These are phyloP conservation scores for Cordyceps tenuipes DNA, from an alignment of 2,329 filamentous ascomycete species.

Conservation along the genomic window DNA sequence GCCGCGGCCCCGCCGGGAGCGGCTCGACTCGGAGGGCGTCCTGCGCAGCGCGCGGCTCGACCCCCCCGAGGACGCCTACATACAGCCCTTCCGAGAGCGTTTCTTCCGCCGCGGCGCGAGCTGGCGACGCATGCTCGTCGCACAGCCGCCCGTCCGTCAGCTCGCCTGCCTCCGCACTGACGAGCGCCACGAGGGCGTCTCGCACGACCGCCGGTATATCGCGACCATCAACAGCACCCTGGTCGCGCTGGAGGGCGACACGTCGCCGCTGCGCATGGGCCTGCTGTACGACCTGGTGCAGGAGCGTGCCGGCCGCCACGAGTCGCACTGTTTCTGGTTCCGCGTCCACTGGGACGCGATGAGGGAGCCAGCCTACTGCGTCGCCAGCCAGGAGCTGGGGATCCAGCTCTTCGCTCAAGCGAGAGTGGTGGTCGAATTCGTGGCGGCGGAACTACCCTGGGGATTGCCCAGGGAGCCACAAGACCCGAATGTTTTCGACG, in stretches of 20 bases:
- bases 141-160: constrained; percentile 13
- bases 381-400: background rate
- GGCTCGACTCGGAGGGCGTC: no score
- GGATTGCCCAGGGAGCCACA: background rate
- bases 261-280: background rate
- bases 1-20: no score
- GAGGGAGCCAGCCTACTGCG: background rate
- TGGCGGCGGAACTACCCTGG: background rate
- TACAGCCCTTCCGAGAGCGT: background rate
- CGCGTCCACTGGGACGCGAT: background rate
- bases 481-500: background rate
- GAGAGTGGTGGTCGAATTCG: background rate
- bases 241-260: background rate
- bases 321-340: background rate
- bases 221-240: background rate
- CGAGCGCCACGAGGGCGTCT: background rate
- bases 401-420: background rate
- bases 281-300: background rate
- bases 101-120: constrained; percentile 15
- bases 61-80: background rate
- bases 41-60: constrained; percentile 15
- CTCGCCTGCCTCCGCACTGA: background rate
- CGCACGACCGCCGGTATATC: background rate
- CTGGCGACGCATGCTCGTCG: constrained; percentile 19
- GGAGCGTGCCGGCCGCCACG: background rate